Evolutionary conservation across 2,329 filamentous ascomycete species (phyloP), one percentile per base, ranked within the genome.

Genomic region (Fusarium subglutinans): DNA sequence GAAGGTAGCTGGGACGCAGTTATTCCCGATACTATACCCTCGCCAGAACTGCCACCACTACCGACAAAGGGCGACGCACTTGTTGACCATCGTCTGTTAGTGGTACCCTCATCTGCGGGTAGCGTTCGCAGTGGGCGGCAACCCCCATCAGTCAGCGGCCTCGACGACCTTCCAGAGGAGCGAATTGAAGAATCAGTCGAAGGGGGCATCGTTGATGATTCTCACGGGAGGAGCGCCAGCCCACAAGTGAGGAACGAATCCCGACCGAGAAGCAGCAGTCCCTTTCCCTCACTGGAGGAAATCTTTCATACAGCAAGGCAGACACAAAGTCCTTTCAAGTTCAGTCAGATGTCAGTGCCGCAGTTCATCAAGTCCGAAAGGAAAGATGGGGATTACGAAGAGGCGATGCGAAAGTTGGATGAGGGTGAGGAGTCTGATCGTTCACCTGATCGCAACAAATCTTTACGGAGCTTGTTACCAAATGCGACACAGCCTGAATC

Each of bases 71-170:
- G 60, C 14, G 51, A 60, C 11, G 28, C 48, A 50, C 17, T 45
- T 15, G 40, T 60, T 40, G 71, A 67, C 14, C 48, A 75, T 41
- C 65, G 57, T 41, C 41, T 66, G 30, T 47, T 70, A 33, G 26
- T 53, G 11, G 70, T 77, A 8, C 69, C 73, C 22, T 74, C 73
- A 10, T 78, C 77, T 37, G 78, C 78, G 14, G 82, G 81, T 66
- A 89, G 84, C 73, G 78, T 83, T 72, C 82, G 53, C 67, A 89
- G 84, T 75, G 88, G 87, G 30, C 84, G 86, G 20, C 88, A 90
- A 65, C 84, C 85, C 8, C 86, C 88, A 63, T 84, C 83, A 10
- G 78, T 82, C 18, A 82, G 83, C 41, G 77, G 80, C 44, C 81
- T 81, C 44, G 68, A 73, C 24, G 77, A 82, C 8, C 79, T 81